Base-by-base conservation (phyloP, 2,329 filamentous ascomycete species). In the Calonectria ilicicola region DNA sequence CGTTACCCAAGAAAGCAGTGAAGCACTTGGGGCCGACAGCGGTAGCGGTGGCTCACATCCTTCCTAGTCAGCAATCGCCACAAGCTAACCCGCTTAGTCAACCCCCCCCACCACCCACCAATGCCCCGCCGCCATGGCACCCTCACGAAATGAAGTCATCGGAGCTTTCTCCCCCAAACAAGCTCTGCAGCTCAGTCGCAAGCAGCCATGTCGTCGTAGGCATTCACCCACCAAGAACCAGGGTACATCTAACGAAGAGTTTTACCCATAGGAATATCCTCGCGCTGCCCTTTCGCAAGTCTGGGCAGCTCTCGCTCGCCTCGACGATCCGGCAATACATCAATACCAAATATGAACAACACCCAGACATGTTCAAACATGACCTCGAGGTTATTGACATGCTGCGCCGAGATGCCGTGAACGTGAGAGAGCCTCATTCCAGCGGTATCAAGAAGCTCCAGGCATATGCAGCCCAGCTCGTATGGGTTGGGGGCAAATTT, bases 311-410 rank as follows among this genome's bases (percentile, higher is more conserved):
- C 47, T 93, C 93, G 72, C 90, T 98, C 74, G 93, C 94, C 68
- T 89, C 91, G 73, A 94, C 95, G 63, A 95, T 99, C 82, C 95
- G 94, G 76, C 93, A 97, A 82, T 98, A 99, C 87, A 98, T 99
- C 81, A 98, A 95, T 74, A 93, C 92, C 84, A 98, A 98, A 89
- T 98, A 98, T 93, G 96, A 98, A 84, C 97, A 99, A 83, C 96
- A 98, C 82, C 96, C 97, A 40, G 95, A 98, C 84, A 98, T 98
- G 93, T 99, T 99, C 85, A 91, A 92, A 75, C 90, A 94, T 75
- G 97, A 99, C 86, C 91, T 92, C 71, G 92, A 96, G 81, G 90
- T 93, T 76, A 95, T 99, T 80, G 95, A 98, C 82, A 88, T 91
- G 62, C 87, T 98, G 70, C 93, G 97, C 6, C 90, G 91, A 74